phyloP scores from a whole-genome alignment of 2,329 filamentous ascomycete genomes.

The Paecilomyces fulvus region DNA sequence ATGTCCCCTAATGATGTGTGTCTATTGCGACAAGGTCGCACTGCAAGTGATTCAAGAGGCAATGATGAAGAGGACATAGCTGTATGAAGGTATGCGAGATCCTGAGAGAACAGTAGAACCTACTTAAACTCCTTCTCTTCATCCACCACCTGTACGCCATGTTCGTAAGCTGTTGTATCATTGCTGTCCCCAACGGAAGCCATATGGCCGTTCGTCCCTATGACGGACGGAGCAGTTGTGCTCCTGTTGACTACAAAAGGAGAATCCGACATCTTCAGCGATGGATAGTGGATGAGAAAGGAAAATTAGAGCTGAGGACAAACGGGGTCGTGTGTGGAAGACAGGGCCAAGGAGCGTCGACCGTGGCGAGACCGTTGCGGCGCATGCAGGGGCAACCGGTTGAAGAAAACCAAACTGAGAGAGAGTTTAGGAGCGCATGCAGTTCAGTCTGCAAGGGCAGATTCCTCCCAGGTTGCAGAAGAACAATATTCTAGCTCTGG shows the following conservation, averaged over 20 bases:
- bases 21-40: neutral
- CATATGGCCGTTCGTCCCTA: slow-evolving; percentile 40
- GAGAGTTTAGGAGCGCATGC: neutral
- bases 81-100: neutral
- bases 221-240: slow-evolving; percentile 25
- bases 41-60: neutral
- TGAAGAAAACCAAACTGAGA: neutral
- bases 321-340: neutral
- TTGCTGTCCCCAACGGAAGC: slow-evolving; percentile 32
- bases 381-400: neutral
- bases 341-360: neutral
- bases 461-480: neutral
- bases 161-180: slow-evolving; percentile 54
- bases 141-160: slow-evolving; percentile 95
- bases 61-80: neutral
- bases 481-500: neutral
- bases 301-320: slow-evolving; percentile 1
- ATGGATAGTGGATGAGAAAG: slow-evolving; percentile 24
- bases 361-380: neutral
- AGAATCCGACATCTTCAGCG: slow-evolving; percentile 14
- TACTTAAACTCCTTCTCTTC: slow-evolving; percentile 97
- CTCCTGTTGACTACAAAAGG: slow-evolving; percentile 18
- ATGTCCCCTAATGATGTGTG: neutral
- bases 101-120: slow-evolving; percentile 21
- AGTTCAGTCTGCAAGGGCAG: neutral